phyloP scores from a whole-genome alignment of 179 eudicot genomes.

The Beta lomatogona region DNA sequence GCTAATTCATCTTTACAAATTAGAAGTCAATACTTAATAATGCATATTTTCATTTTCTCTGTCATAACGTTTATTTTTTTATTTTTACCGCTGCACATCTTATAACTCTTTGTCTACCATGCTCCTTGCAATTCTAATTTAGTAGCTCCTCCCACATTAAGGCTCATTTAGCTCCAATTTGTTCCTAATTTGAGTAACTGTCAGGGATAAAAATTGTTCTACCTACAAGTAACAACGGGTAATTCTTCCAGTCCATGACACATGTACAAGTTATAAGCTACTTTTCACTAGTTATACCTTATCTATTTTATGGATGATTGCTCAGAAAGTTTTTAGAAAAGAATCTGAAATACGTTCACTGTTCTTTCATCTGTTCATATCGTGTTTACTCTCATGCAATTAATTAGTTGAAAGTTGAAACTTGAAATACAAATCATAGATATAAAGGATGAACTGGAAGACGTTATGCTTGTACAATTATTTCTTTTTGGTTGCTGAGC shows the following conservation, averaged over 20 bases:
- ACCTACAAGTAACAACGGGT: background rate
- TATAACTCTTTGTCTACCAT: background rate
- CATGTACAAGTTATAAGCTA: background rate
- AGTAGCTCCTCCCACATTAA: no score
- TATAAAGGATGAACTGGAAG: background rate
- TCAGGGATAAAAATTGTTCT: background rate
- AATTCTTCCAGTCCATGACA: background rate
- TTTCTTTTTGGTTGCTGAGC: background rate
- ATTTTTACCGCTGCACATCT: background rate
- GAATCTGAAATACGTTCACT: no score
- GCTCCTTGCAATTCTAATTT: background rate
- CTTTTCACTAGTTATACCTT: background rate
- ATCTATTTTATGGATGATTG: background rate
- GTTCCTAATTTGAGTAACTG: background rate
- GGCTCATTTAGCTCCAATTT: background rate
- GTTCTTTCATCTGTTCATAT: no score
- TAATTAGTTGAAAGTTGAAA: no score
- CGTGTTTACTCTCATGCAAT: background rate
- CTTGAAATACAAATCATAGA: no score
- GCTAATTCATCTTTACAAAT: background rate
- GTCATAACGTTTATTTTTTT: background rate
- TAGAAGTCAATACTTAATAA: background rate
- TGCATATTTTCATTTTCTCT: background rate
- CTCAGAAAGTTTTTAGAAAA: background rate
- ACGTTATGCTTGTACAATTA: background rate